Base-by-base conservation (phyloP, 768 basidiomycete genomes). In the Coprinopsis sp. region DNA sequence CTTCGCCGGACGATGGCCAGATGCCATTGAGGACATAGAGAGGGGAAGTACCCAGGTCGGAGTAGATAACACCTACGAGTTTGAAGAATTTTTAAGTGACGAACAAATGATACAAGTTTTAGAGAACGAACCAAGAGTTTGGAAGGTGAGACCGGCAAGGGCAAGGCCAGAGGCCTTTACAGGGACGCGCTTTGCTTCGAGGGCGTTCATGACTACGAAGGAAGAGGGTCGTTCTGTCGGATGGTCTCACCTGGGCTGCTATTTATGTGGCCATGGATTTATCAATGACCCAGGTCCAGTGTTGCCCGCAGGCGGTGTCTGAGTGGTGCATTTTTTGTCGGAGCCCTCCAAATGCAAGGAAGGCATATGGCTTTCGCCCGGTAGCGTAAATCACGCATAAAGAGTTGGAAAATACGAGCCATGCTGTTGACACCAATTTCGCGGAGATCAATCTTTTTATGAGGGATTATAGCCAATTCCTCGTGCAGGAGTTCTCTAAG, bases 21-120 rank as follows among this genome's bases (percentile, higher is more conserved):
- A 85, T 74, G 6, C 81, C 81, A 54, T 82, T 83, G 23, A 84
- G 58, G 3, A 79, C 76, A 59, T 85, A 85, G 12, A 84, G 59
- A 1, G 82, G 81, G 0, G 77, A 80, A 0, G 82, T 83, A 5
- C 82, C 73, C 46, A 76, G 71, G 52, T 72, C 74, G 2, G 70
- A 72, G 51, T 74, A 74, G 34, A 76, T 72, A 28, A 76, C 72
- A 5, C 73, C 73, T 76, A 22, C 13, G 22, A n/a, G n/a, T n/a
- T n/a, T n/a, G 6, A 10, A 23, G 22, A n/a, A 2, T 37, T 42
- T 14, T n/a, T 27, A 19, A 30, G n/a, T n/a, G 50, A n/a, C 41
- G 36, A 7, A 10, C 22, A 19, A 31, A n/a, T 21, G 28, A 24
- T n/a, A 16, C 14, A 23, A n/a, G 16, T 6, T 3, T 30, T 23